These are phyloP conservation scores for Daldinia bambusicola DNA, from an alignment of 495 filamentous ascomycete species.

Conservation along the genomic window DNA sequence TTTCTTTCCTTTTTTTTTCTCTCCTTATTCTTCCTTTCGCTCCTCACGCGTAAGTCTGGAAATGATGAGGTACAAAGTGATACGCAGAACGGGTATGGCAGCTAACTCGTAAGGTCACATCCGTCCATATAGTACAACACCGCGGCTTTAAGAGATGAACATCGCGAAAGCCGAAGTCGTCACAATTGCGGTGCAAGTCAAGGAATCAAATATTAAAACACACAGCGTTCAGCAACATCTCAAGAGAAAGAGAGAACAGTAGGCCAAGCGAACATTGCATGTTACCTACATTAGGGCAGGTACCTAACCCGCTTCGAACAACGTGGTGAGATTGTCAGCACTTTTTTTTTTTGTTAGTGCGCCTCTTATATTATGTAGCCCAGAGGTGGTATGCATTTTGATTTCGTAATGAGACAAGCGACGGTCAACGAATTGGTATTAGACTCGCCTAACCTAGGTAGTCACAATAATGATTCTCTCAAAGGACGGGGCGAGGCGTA, in stretches of 20 bases:
- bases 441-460: slow-evolving; percentile 18
- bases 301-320: neutral
- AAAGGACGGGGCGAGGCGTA: slow-evolving; percentile 11
- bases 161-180: slow-evolving; percentile 14
- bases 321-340: slow-evolving; percentile 5
- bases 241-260: neutral
- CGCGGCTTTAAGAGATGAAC: slow-evolving; percentile 19
- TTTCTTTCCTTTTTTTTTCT: slow-evolving; percentile 8
- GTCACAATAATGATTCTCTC: slow-evolving; percentile 20
- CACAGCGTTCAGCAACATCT: neutral
- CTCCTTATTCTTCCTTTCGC: neutral
- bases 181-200: neutral
- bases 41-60: slow-evolving; percentile 18
- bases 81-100: slow-evolving; percentile 22
- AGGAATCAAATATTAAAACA: neutral
- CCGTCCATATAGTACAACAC: slow-evolving; percentile 14
- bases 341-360: slow-evolving; percentile 11
- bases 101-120: slow-evolving; percentile 27
- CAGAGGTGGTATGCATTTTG: slow-evolving; percentile 6
- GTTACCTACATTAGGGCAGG: neutral
- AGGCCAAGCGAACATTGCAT: neutral
- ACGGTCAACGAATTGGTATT: slow-evolving; percentile 33
- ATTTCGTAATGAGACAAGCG: neutral
- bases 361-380: slow-evolving; percentile 6
- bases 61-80: slow-evolving; percentile 24